Percentiles rank a stretch among this genome's conserved stretches.
Evolutionary conservation across 176 grass and related monocot species (phyloP).

Genomic region (Bothriochloa decipiens): DNA sequence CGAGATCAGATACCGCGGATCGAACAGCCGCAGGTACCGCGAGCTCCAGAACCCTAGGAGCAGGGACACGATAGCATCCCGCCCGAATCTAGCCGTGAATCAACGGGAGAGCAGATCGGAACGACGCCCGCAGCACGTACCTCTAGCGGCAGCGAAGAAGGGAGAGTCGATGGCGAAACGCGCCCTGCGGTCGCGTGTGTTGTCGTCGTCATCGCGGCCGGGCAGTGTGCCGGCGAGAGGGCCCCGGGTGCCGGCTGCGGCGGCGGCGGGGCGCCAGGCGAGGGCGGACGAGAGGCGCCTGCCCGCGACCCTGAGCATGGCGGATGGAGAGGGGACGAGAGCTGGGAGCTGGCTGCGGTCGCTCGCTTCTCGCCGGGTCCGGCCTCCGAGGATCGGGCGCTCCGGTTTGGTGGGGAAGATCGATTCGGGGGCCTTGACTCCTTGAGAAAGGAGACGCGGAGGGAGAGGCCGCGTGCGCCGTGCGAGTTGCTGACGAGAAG

Average conservation of each 20-base stretch:
- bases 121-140: neutral
- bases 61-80: neutral
- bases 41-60: conserved; percentile 28
- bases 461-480: neutral
- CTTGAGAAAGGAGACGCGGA: neutral
- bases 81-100: conserved; percentile 5
- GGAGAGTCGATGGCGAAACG: conserved; percentile 27
- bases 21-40: neutral
- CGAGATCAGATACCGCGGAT: neutral
- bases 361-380: conserved; percentile 27
- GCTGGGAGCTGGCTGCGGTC: neutral
- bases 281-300: conserved; percentile 41
- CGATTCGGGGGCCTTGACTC: neutral
- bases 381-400: conserved; percentile 25
- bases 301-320: conserved; percentile 62
- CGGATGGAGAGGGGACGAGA: neutral
- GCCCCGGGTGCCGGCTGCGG: neutral
- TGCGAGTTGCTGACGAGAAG: no score
- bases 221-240: conserved; percentile 37
- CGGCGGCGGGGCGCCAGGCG: conserved; percentile 50
- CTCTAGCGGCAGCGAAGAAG: conserved; percentile 46
- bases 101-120: conserved; percentile 28
- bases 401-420: conserved; percentile 18
- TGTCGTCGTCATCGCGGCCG: conserved; percentile 30
- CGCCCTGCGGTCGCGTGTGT: conserved; percentile 9